A percentile compares a stretch with the other conserved stretches of the same genome.
Evolutionary conservation across 1,139 yeast genomes (phyloP).

Genomic region (Blastobotrys malaysiensis): DNA sequence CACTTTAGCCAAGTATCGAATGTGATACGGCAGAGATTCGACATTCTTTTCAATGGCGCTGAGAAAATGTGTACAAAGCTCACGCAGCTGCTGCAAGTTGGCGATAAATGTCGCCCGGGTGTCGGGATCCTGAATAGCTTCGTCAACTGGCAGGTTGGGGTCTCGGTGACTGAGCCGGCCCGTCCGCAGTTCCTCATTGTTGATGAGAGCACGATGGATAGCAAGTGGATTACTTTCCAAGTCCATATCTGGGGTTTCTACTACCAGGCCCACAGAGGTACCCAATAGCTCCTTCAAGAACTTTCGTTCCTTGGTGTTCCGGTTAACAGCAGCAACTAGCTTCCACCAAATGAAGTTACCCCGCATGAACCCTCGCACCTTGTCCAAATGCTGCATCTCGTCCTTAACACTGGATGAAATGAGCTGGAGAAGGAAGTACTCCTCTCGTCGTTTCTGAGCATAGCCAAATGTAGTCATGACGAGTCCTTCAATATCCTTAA

Average conservation of each 20-base stretch:
- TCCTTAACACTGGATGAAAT: constrained; percentile 48
- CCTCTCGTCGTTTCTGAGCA: constrained; percentile 55
- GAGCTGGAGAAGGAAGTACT: constrained; percentile 60
- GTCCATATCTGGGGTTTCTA: constrained; percentile 53
- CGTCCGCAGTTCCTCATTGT: constrained; percentile 43
- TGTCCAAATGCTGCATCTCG: constrained; percentile 35
- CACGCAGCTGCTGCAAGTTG: constrained; percentile 73
- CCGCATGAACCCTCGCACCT: constrained; percentile 26
- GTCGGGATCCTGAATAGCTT: constrained; percentile 72
- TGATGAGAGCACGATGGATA: constrained; percentile 44
- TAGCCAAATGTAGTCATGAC: constrained; percentile 46
- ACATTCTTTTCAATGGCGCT: constrained; percentile 42
- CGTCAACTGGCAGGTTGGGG: constrained; percentile 48
- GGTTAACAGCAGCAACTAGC: constrained; percentile 51
- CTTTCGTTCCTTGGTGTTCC: constrained; percentile 54
- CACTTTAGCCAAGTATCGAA: constrained; percentile 45
- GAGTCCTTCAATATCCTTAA: constrained; percentile 42
- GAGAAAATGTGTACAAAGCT: constrained; percentile 55
- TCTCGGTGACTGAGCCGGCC: constrained; percentile 41
- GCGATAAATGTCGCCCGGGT: constrained; percentile 64
- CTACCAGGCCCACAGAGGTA: constrained; percentile 44
- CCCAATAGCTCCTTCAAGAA: constrained; percentile 51
- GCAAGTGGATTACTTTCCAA: constrained; percentile 78
- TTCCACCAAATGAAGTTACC: constrained; percentile 42
- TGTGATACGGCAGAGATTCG: constrained; percentile 56